Evolutionary conservation across 352 stramenopile genomes (phyloP).

Genomic region (Pythium scleroteichum): DNA sequence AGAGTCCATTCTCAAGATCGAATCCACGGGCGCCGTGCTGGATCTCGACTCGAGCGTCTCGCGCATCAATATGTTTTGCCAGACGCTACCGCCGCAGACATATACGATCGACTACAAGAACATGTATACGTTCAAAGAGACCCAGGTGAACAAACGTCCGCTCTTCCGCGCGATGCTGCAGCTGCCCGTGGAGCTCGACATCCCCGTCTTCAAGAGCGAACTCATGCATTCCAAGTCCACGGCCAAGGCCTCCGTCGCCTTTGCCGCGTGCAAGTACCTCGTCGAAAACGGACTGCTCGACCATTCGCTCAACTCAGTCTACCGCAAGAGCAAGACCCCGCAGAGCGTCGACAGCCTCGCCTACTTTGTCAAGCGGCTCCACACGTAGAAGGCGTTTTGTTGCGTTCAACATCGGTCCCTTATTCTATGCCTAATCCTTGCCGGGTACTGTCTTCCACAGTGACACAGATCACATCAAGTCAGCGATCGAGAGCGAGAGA

Average conservation of each 20-base stretch:
- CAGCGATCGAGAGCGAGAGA: too few relatives aligned
- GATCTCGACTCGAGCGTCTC: constrained; percentile 76
- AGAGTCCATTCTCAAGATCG: constrained; percentile 40
- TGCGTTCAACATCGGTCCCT: too few relatives aligned
- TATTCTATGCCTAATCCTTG: too few relatives aligned
- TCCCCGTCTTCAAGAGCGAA: constrained; percentile 47
- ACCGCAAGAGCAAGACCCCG: constrained; percentile 51
- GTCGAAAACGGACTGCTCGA: constrained; percentile 56
- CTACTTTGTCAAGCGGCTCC: constrained; percentile 32
- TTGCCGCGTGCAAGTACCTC: constrained; percentile 59
- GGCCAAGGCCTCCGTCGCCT: constrained; percentile 58
- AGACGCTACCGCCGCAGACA: constrained; percentile 57
- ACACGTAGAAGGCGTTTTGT: background rate
- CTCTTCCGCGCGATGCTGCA: constrained; percentile 57
- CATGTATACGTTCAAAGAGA: constrained; percentile 50
- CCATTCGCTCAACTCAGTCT: constrained; percentile 72
- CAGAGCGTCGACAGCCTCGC: constrained; percentile 36
- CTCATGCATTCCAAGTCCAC: constrained; percentile 55
- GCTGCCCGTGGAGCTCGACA: constrained; percentile 52
- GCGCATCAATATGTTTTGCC: constrained; percentile 79
- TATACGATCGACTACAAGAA: constrained; percentile 56
- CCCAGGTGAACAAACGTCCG: constrained; percentile 12
- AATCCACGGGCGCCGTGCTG: constrained; percentile 60
- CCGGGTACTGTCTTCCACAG: too few relatives aligned
- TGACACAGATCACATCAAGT: too few relatives aligned